Evolutionary conservation across 1,284 basidiomycete species (phyloP).

Genomic region (Cryptococcus amylolentus): DNA sequence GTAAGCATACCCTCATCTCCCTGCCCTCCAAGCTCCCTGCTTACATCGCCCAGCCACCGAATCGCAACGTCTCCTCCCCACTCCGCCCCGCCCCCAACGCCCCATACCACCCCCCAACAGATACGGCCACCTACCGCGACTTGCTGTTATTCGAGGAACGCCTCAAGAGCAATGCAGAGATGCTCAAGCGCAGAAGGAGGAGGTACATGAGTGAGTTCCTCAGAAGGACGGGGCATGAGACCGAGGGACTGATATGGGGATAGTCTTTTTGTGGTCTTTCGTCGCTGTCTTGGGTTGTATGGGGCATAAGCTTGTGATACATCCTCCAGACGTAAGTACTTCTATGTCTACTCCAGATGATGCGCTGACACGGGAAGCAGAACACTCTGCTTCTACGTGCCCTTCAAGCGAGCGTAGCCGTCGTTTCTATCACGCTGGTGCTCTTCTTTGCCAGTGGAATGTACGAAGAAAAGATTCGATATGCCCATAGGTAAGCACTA

Average conservation of each 20-base stretch:
- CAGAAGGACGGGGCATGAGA: neutral
- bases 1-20: neutral
- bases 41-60: neutral
- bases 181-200: slow-evolving; percentile 72
- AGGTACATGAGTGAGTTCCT: slow-evolving; percentile 75
- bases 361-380: slow-evolving; percentile 8
- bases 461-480: slow-evolving; percentile 93
- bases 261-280: slow-evolving; percentile 43
- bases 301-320: slow-evolving; percentile 30
- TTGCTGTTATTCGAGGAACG: slow-evolving; percentile 92
- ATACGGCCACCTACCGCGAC: slow-evolving; percentile 77
- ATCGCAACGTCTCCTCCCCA: slow-evolving; percentile 1
- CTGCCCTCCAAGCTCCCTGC: neutral
- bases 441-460: slow-evolving; percentile 96
- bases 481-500: slow-evolving; percentile 79
- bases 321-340: slow-evolving; percentile 32
- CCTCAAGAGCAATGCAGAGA: slow-evolving; percentile 85
- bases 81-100: slow-evolving; percentile 22
- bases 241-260: neutral
- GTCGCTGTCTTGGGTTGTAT: slow-evolving; percentile 26
- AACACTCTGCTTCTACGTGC: slow-evolving; percentile 28
- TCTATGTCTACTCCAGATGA: neutral
- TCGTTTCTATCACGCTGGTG: slow-evolving; percentile 80
- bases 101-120: slow-evolving; percentile 62
- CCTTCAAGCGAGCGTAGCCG: slow-evolving; percentile 68